Evolutionary conservation across 2,329 filamentous ascomycete species (phyloP), one percentile per base, ranked within the genome.

Genomic region (Phaeosphaeriaceae sp.): DNA sequence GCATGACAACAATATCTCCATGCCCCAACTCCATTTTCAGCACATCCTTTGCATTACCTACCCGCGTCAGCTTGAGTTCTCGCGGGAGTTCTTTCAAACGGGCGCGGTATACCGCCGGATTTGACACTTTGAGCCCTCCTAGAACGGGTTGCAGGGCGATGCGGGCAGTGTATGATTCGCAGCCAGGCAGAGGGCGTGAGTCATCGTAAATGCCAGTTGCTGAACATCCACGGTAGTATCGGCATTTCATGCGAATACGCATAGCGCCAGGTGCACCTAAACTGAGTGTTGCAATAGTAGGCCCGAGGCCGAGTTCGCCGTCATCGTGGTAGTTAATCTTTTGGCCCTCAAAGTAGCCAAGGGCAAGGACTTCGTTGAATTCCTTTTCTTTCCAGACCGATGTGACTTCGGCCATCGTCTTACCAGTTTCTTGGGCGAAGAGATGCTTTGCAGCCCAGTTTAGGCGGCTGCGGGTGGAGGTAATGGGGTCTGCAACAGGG

Each of bases 1-100:
- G 79, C 85, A 88, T 88, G 15, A 87, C 73, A 2, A 85, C 77
- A 9, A 88, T 79, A 61, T 88, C 86, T 0, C 86, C 86, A 63
- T 89, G 86, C 6, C 78, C 74, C 3, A 89, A 70, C 1, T 74
- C 70, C 61, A 84, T 65, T 1, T 68, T 74, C 12, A 84, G 70
- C 54, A 70, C 67, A 3, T 69, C 67, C n/a, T 50, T 71, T 23
- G 61, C 58, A 28, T 68, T 61, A 2, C 66, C 61, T 13, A 64
- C 68, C 7, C 61, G 52, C 38, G 60, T 66, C 2, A 77, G 47
- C 0, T 60, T 61, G 1, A 79, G 53, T n/a, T 77, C 66, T n/a
- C 64, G 66, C 0, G 74, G 69, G 0, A 78, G 42, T 35, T 70
- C 44, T 38, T 68, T 73, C 5, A 68, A 46, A 1, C 68, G 61